Evolutionary conservation across 2,329 filamentous ascomycete species (phyloP), one percentile per base, ranked within the genome.

Genomic region (Fusarium sp.): DNA sequence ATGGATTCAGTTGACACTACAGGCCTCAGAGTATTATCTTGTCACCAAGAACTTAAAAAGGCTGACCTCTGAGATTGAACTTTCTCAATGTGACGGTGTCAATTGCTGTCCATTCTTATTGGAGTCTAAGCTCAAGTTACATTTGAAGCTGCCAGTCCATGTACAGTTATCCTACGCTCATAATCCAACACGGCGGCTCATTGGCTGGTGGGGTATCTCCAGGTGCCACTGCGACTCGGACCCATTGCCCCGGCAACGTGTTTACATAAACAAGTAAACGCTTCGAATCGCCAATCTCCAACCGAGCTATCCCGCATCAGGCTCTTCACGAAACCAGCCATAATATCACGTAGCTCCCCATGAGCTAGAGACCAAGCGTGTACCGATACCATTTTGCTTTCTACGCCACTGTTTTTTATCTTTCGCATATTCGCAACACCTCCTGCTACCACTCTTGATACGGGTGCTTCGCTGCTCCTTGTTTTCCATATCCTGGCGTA

Each of bases 391-490:
- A 63, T 54, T 65, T 65, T 57, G 42, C 42, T 61, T 59, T 59
- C 61, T 61, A 59, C 53, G 45, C 42, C 45, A 53, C 41, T 45
- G 38, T 45, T 47, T 50, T 50, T 35, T 53, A 56, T 44, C 54
- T 15, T 57, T 50, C 28, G 24, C 63, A 57, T 64, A 57, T 75
- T 73, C 72, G 75, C 65, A 56, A 77, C 75, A 71, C 74, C 78
- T 70, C 75, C 77, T 51, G 72, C 78, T 67, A 75, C 63, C 24
- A 39, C 63, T 33, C 48, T 53, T 62, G 59, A 65, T 68, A 69
- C 61, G 67, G 70, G 75, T 78, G 82, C 82, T 79, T 73, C 67
- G 55, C 72, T 82, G 80, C 81, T 83, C 76, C 79, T 83, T 73
- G 78, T 80, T 71, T 79, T 79, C 61, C 78, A 73, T 62, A 78